Percentiles rank a stretch among this genome's conserved stretches.
Evolutionary conservation across 176 grass and related monocot species (phyloP).

Genomic region (Saccharum spontaneum): DNA sequence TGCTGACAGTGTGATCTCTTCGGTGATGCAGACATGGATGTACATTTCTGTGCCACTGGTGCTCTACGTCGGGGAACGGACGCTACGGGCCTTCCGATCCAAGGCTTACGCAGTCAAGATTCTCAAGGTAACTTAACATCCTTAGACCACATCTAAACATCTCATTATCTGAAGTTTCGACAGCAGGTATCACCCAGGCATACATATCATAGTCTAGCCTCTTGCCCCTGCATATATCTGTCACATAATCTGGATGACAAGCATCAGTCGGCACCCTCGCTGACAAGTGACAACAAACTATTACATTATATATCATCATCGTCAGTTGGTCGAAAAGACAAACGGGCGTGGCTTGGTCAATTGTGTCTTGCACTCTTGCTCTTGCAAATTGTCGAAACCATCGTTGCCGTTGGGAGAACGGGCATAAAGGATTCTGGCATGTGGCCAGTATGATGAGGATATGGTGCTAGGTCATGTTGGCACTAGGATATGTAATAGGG

Average conservation of each 20-base stretch:
- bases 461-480: conserved; percentile 3
- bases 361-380: background rate
- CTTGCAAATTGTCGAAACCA: background rate
- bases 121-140: conserved; percentile 64
- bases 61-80: conserved; percentile 69
- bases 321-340: background rate
- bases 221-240: background rate
- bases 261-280: background rate
- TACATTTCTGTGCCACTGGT: conserved; percentile 73
- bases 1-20: conserved; percentile 17
- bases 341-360: background rate
- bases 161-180: background rate
- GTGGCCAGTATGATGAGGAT: background rate
- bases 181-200: background rate
- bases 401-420: background rate
- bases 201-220: background rate
- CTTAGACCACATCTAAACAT: background rate
- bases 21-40: conserved; percentile 81
- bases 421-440: background rate
- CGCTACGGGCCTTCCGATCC: conserved; percentile 61
- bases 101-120: conserved; percentile 73
- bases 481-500: background rate
- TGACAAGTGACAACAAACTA: background rate
- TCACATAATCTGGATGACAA: background rate
- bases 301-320: background rate